Evolutionary conservation across 2,329 filamentous ascomycete species (phyloP).

Genomic region (Tolypocladium sp.): DNA sequence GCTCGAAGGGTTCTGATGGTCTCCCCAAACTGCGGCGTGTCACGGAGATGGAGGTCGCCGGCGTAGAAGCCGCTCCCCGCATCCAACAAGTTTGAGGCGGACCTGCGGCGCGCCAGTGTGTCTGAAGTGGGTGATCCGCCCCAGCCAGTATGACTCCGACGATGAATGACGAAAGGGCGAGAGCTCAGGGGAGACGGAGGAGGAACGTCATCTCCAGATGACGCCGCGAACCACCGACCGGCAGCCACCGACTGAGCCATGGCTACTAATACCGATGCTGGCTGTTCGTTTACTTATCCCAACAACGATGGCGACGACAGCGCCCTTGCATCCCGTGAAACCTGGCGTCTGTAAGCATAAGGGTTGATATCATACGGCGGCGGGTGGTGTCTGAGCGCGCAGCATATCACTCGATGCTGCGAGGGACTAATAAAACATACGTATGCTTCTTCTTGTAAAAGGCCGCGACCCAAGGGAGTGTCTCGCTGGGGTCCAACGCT

Average conservation of each 20-base stretch:
- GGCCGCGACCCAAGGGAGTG: neutral
- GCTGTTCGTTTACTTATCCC: neutral
- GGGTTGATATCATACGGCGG: neutral
- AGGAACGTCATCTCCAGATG: neutral
- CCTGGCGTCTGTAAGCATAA: neutral
- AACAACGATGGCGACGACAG: neutral
- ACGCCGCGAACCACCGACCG: neutral
- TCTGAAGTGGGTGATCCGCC: neutral
- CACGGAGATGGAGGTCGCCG: constrained; percentile 2
- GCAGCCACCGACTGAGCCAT: neutral
- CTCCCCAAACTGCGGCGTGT: neutral
- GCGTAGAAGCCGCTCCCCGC: neutral
- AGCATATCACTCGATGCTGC: neutral
- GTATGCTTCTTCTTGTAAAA: neutral
- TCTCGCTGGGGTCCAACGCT: neutral
- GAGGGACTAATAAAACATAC: neutral
- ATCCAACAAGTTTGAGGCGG: neutral
- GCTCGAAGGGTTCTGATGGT: constrained; percentile 8
- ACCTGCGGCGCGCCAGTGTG: neutral
- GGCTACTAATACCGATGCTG: neutral
- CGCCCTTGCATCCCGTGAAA: neutral
- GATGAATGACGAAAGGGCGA: constrained; percentile 2
- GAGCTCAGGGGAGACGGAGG: neutral
- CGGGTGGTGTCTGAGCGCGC: neutral
- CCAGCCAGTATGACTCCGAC: constrained; percentile 2